Evolutionary conservation across 2,329 filamentous ascomycete genomes (phyloP).

Genomic region (Penicillium sp.): DNA sequence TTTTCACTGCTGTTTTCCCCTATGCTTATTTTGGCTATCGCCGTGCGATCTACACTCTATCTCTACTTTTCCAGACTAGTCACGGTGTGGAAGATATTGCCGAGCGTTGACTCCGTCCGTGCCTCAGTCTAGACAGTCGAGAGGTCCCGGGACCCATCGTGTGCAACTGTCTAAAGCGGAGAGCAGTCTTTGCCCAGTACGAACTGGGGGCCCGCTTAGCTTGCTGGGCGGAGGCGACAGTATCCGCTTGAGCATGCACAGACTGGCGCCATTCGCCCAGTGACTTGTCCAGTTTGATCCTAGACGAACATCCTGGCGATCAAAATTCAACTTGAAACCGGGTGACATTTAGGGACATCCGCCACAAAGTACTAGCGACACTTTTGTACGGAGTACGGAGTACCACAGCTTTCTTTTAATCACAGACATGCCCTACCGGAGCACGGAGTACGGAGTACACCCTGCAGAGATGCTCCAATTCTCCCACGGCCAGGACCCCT

Average conservation of each 20-base stretch:
- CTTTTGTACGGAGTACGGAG: neutral
- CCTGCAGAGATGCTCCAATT: neutral
- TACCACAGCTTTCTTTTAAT: neutral
- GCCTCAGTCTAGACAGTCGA: neutral
- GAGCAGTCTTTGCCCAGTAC: constrained; percentile 1
- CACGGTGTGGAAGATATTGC: neutral
- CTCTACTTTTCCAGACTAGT: constrained; percentile 5
- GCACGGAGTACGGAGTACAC: no score
- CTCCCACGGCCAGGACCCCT: neutral
- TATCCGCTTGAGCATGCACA: constrained; percentile 7
- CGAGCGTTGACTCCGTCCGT: neutral
- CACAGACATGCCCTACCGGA: neutral
- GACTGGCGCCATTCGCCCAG: constrained; percentile 2
- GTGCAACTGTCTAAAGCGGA: neutral
- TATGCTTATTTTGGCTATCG: constrained; percentile 6
- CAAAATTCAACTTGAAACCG: constrained; percentile 7
- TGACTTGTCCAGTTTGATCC: constrained; percentile 9
- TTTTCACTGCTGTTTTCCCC: neutral
- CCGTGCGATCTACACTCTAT: constrained; percentile 5
- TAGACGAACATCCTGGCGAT: constrained; percentile 8
- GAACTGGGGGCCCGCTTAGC: constrained; percentile 4
- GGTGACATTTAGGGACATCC: neutral
- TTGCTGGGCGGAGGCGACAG: constrained; percentile 2
- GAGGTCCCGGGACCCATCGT: neutral
- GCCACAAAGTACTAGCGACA: neutral